Evolutionary conservation across 495 filamentous ascomycete species (phyloP).

Genomic region (Tuber brumale): DNA sequence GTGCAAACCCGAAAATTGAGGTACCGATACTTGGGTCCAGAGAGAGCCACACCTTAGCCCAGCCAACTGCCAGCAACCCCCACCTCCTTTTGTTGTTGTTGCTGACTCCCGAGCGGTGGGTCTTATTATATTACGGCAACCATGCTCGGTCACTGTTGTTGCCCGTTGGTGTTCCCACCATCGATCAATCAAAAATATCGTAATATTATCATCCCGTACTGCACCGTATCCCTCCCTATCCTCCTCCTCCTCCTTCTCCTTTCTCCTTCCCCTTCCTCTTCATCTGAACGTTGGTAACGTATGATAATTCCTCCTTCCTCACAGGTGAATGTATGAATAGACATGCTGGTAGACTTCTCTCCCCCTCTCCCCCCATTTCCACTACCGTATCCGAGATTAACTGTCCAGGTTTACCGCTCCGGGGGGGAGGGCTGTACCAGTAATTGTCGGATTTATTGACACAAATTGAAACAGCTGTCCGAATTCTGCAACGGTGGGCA

Average conservation of each 20-base stretch:
- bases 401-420: not conserved
- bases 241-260: not conserved
- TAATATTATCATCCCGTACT: not conserved
- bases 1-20: not conserved
- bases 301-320: not conserved
- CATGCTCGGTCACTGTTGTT: not conserved
- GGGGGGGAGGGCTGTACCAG: not conserved
- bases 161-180: not conserved
- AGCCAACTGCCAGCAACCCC: not conserved
- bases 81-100: not conserved
- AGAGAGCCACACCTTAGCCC: not conserved
- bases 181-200: not conserved
- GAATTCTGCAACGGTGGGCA: not conserved
- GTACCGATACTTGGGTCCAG: too few species aligned
- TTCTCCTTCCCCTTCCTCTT: not conserved
- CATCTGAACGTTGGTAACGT: not conserved
- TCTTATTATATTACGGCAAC: not conserved
- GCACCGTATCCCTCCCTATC: not conserved
- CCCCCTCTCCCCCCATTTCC: not conserved
- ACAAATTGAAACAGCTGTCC: conserved; percentile 28
- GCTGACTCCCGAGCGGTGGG: not conserved
- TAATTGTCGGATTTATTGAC: conserved; percentile 26
- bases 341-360: not conserved
- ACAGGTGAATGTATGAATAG: not conserved
- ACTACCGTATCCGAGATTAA: not conserved